phyloP scores from a whole-genome alignment of 805 yeast genomes.

The Saturnispora hagleri region DNA sequence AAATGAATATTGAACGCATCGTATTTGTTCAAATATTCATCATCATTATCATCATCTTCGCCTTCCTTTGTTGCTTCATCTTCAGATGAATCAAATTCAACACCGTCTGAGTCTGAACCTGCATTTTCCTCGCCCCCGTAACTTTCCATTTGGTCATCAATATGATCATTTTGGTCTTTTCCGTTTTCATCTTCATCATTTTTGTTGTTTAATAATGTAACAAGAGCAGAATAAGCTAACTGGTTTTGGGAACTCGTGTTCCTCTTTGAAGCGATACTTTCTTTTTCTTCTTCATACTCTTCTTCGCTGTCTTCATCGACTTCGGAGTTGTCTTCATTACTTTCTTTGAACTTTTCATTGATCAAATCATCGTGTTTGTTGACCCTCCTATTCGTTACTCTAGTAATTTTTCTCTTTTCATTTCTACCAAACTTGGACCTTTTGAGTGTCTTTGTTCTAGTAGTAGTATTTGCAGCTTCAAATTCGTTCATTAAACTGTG shows the following conservation, averaged over 20 bases:
- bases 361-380: constrained; percentile 14
- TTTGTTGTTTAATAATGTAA: constrained; percentile 21
- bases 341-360: constrained; percentile 20
- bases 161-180: constrained; percentile 21
- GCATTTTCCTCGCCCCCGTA: constrained; percentile 11
- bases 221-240: constrained; percentile 24
- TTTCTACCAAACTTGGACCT: constrained; percentile 42
- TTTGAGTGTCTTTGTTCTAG: not conserved
- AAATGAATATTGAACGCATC: constrained; percentile 82
- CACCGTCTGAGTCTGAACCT: constrained; percentile 15
- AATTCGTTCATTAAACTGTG: not conserved
- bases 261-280: constrained; percentile 13
- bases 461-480: not conserved
- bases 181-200: constrained; percentile 9
- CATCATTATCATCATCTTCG: constrained; percentile 32
- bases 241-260: constrained; percentile 15
- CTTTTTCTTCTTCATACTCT: constrained; percentile 12
- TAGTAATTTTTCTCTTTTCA: constrained; percentile 49
- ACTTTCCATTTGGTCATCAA: constrained; percentile 14
- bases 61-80: constrained; percentile 24
- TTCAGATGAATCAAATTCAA: constrained; percentile 17
- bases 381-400: constrained; percentile 34
- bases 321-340: constrained; percentile 14
- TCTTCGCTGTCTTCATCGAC: constrained; percentile 1
- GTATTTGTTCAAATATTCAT: constrained; percentile 16